Percentiles rank a stretch among this genome's conserved stretches.
These are phyloP conservation scores for Saccharum officinarum DNA, from an alignment of 176 grass and related monocot species.

Conservation along the genomic window DNA sequence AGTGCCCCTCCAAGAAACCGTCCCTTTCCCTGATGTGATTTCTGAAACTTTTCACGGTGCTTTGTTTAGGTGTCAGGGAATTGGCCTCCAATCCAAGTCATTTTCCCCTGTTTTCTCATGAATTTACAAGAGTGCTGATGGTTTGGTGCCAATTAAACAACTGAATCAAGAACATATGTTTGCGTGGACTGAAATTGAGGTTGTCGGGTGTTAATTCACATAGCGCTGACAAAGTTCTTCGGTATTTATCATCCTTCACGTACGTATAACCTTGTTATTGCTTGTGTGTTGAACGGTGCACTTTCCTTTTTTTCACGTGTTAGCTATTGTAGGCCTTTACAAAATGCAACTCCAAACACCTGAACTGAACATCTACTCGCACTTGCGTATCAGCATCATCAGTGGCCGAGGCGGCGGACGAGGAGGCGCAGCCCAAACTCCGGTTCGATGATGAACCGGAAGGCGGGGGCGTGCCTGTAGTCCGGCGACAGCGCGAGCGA, in stretches of 20 bases:
- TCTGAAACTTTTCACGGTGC: neutral
- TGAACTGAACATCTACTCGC: neutral
- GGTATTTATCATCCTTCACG: neutral
- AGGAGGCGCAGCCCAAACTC: slow-evolving; percentile 57
- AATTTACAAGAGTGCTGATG: neutral
- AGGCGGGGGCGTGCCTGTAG: slow-evolving; percentile 55
- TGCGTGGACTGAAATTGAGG: neutral
- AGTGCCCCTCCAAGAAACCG: neutral
- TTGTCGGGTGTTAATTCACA: neutral
- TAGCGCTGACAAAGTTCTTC: neutral
- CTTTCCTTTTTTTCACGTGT: neutral
- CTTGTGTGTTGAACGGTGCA: neutral
- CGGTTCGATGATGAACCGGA: slow-evolving; percentile 63
- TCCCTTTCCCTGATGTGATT: neutral
- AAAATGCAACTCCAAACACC: slow-evolving; percentile 6
- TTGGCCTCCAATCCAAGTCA: neutral
- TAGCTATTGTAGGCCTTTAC: slow-evolving; percentile 5
- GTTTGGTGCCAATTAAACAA: no score
- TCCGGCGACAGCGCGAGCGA: slow-evolving; percentile 43
- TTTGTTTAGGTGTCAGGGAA: neutral
- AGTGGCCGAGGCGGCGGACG: slow-evolving; percentile 24
- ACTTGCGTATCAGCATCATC: neutral
- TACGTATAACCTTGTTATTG: neutral
- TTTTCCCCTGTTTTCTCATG: neutral
- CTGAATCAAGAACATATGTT: neutral